Evolutionary conservation across 805 yeast genomes (phyloP), one percentile per base, ranked within the genome.

Genomic region (Yarrowia porcina): DNA sequence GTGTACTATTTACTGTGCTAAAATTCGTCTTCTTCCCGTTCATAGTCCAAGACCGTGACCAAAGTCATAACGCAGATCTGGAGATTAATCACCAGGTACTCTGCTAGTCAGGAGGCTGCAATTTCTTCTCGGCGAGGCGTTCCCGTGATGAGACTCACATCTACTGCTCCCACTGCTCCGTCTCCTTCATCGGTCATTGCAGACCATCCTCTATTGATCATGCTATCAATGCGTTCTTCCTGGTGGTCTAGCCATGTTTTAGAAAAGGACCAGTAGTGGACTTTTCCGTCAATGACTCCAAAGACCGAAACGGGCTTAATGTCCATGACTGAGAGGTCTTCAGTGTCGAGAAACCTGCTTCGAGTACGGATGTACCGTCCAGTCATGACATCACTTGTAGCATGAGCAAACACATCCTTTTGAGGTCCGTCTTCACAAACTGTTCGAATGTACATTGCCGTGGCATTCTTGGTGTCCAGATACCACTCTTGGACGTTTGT

Each of bases 401-500:
- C 59, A 11, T 52, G 59, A 8, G 59, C 23, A 27, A 52, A 52
- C 3, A 36, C 15, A 13, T 52, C 59, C 4, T 36, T 23, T 17
- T 35, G 59, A 11, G 59, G 42, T 0, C 44, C 44, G 9, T 52
- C 59, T 6, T 15, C 32, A 25, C 59, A 52, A 23, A 52, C 44
- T 9, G n/a, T 18, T n/a, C 59, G 32, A 10, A 52, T 52, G 28
- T 36, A 33, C 32, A 52, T 35, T 2, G 44, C 44, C 8, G 44
- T 9, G 20, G 59, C 59, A 4, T 12, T 25, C 17, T 52, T 52
- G 4, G 59, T 52, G 23, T 52, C 44, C 11, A 52, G 8, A n/a
- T 35, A 52, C 59, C 59, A 52, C 18, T 52, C 59, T 18, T 52
- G 59, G 20, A 52, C 36, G 23, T 7, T 36, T 2, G 59, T 52